Evolutionary conservation across 2,329 filamentous ascomycete genomes (phyloP), one percentile per base, ranked within the genome.

Genomic region (Beauveria varroae): DNA sequence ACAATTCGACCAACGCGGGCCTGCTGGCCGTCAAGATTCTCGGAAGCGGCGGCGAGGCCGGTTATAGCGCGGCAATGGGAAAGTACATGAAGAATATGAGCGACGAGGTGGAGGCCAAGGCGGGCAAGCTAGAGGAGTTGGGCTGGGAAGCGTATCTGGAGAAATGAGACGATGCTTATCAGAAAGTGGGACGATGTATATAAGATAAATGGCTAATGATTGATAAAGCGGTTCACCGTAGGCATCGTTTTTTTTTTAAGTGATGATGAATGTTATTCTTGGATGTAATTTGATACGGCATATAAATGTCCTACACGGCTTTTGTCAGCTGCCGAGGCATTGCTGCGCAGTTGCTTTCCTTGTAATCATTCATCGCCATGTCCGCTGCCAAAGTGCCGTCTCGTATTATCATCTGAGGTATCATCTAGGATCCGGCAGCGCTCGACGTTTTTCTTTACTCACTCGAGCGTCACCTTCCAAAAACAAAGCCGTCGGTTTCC

Each of bases 1-100:
- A 91, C 73, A 92, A 92, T 75, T 88, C 86, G 26, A 88, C 88
- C 60, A 93, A 92, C 68, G 89, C 89, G 0, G 89, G 85, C 0
- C 77, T 91, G 20, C 75, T 91, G n/a, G 88, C 89, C 0, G 81
- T 87, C 22, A 78, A 87, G 20, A 88, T 91, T 40, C 72, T 92
- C 3, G 87, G 86, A 3, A 73, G 82, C 3, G 78, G 76, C 43
- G 81, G 87, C 34, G 44, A 37, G 10, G 74, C 76, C 16, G 78
- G 75, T n/a, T 78, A 89, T n/a, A 74, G 78, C 55, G 74, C 81
- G 62, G 79, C 80, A 66, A 78, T 90, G 76, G 79, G 79, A 64
- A 74, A 78, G 20, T 91, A 89, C 70, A 83, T 86, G 71, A 74
- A 78, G 56, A 78, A 82, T 8, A 87, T 88, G 76, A 82, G 83